A percentile compares a stretch with the other conserved stretches of the same genome.
Conservation (phyloP, 1,139 yeast genomes). For the Sugiyamaella sp. region DNA sequence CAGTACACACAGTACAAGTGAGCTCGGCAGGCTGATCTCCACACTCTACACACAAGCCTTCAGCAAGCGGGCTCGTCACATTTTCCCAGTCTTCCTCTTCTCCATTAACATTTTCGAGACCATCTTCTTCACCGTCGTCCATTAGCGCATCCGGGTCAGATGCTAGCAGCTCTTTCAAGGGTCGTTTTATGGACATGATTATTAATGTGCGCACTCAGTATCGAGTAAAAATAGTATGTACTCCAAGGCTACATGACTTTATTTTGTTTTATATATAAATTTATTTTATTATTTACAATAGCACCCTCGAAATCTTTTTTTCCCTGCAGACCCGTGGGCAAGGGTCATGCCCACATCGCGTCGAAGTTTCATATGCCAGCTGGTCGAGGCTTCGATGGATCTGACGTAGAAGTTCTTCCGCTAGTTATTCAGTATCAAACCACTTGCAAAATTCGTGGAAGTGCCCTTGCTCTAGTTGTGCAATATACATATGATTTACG, state of each 20-base stretch:
- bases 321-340: slow-evolving; percentile 7
- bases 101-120: neutral
- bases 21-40: slow-evolving; percentile 68
- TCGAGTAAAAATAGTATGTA: too few relatives aligned
- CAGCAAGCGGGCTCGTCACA: slow-evolving; percentile 24
- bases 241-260: too few relatives aligned
- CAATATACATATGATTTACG: too few relatives aligned
- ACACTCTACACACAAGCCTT: slow-evolving; percentile 62
- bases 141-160: slow-evolving; percentile 38
- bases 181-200: slow-evolving; percentile 31
- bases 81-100: slow-evolving; percentile 2
- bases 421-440: too few relatives aligned
- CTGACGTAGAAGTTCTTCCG: neutral
- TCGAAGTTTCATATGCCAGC: too few relatives aligned
- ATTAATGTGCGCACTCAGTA: neutral
- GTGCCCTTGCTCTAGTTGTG: too few relatives aligned
- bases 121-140: slow-evolving; percentile 29
- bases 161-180: slow-evolving; percentile 37
- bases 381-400: neutral
- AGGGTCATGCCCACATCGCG: slow-evolving; percentile 6
- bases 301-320: neutral
- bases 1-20: slow-evolving; percentile 60
- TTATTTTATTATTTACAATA: neutral
- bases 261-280: too few relatives aligned
- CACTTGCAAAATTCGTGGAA: too few relatives aligned